Percentiles rank a stretch among this genome's conserved stretches.
phyloP scores from a whole-genome alignment of 371 early-diverging fungal species.

The Gilbertella persicaria region DNA sequence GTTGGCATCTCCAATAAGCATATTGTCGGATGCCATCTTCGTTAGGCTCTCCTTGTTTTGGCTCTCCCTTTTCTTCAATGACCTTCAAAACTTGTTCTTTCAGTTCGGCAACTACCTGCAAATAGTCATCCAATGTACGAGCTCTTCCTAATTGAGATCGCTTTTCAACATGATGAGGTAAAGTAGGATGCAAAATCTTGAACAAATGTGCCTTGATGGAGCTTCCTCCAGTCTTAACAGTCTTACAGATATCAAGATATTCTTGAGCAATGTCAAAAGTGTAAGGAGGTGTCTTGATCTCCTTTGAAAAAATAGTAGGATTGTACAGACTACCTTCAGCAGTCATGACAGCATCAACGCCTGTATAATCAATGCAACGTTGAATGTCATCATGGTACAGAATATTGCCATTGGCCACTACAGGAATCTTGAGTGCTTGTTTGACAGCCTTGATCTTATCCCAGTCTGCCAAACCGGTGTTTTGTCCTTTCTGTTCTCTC shows the following conservation, averaged over 20 bases:
- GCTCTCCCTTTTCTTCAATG: conserved; percentile 33
- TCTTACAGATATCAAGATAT: conserved; percentile 80
- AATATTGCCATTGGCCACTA: conserved; percentile 98
- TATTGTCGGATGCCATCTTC: conserved; percentile 67
- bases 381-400: conserved; percentile 88
- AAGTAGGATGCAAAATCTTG: conserved; percentile 86
- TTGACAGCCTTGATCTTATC: conserved; percentile 93
- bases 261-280: conserved; percentile 83
- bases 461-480: conserved; percentile 98
- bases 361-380: conserved; percentile 87
- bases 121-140: conserved; percentile 62
- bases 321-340: conserved; percentile 94
- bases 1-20: conserved; percentile 74
- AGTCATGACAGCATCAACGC: conserved; percentile 96
- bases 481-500: conserved; percentile 96
- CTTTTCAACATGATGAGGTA: conserved; percentile 80
- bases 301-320: conserved; percentile 68
- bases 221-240: conserved; percentile 55
- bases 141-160: conserved; percentile 71
- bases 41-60: conserved; percentile 42
- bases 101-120: conserved; percentile 55
- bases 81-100: conserved; percentile 62
- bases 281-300: conserved; percentile 61
- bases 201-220: conserved; percentile 90
- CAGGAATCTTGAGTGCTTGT: conserved; percentile 85